Conservation (phyloP, 495 filamentous ascomycete genomes). For the Penicillium lividum region DNA sequence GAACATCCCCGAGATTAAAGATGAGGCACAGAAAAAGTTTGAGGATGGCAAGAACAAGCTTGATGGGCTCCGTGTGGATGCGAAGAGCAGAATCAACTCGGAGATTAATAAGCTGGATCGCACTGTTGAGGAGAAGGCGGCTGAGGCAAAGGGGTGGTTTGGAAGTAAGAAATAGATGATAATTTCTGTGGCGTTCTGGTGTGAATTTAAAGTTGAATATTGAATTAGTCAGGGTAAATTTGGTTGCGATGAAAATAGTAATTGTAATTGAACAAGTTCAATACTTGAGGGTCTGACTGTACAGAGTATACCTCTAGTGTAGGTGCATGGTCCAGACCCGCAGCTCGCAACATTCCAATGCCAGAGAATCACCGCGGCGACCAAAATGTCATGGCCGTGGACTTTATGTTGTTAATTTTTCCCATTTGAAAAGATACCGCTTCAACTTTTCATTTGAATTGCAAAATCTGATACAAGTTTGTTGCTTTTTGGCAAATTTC, state of each 20-base stretch:
- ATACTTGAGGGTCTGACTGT: not conserved
- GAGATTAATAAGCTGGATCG: slow-evolving; percentile 59
- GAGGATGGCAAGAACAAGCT: slow-evolving; percentile 67
- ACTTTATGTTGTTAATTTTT: not conserved
- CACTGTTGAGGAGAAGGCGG: slow-evolving; percentile 72
- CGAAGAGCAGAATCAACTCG: slow-evolving; percentile 51
- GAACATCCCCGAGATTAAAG: slow-evolving; percentile 57
- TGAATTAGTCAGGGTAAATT: too few relatives aligned
- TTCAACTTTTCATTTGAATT: too few relatives aligned
- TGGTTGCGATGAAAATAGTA: not conserved
- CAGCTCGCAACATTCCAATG: slow-evolving; percentile 28
- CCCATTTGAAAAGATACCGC: too few relatives aligned
- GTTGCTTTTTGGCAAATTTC: not conserved
- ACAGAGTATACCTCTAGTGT: not conserved
- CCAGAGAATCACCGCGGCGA: slow-evolving; percentile 36
- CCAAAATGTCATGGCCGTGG: slow-evolving; percentile 19
- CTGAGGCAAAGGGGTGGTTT: slow-evolving; percentile 87
- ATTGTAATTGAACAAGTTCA: not conserved
- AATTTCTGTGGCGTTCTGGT: not conserved
- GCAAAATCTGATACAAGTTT: not conserved
- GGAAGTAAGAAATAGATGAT: slow-evolving; percentile 58
- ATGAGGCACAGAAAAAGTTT: slow-evolving; percentile 66
- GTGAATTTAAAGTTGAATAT: not conserved
- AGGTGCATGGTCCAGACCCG: not conserved
- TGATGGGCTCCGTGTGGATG: slow-evolving; percentile 55